Evolutionary conservation across 2,329 filamentous ascomycete species (phyloP), one percentile per base, ranked within the genome.

Genomic region (Trichoderma cornu-damae): DNA sequence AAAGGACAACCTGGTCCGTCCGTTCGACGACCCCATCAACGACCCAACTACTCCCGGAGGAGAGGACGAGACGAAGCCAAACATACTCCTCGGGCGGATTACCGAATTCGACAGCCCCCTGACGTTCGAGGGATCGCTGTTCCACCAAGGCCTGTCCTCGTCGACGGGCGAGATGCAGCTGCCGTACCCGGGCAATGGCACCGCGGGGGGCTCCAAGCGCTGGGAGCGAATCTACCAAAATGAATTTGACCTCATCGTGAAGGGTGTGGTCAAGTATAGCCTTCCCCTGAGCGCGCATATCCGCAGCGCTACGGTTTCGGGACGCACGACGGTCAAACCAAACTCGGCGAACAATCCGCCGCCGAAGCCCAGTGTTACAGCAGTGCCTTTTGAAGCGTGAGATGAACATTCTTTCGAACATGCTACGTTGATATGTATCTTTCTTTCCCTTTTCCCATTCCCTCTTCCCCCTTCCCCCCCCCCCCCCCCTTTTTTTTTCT

Each of bases 191-290:
- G 92, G 93, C 3, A 99, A 97, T 71, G 86, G 86, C 65, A 97
- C 94, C 0, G 86, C 90, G 42, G 88, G 89, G 38, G 94, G 93
- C 7, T 87, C 86, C 1, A 85, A 88, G 67, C 84, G 92, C 11
- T 99, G 94, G 94, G 90, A 96, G 69, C 83, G 85, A 59, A 92
- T 97, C 46, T 79, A 96, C 50, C 84, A 95, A 62, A 89, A 96
- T 70, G 89, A 93, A 43, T 99, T 97, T 65, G 90, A 96, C 64
- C 80, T 99, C 48, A 93, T 97, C 60, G 83, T 99, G 40, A 87
- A 94, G 65, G 94, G 94, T 20, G 88, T 94, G 12, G 79, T 99
- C 64, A 91, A 92, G 68, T 99, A 99, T 67, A 82, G 76, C 28
- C 74, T 87, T 32, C 84, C 84, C 2, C 73, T 87, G 52, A 86